phyloP scores from a whole-genome alignment of 2,329 filamentous ascomycete species.

The Diaporthe australafricana region DNA sequence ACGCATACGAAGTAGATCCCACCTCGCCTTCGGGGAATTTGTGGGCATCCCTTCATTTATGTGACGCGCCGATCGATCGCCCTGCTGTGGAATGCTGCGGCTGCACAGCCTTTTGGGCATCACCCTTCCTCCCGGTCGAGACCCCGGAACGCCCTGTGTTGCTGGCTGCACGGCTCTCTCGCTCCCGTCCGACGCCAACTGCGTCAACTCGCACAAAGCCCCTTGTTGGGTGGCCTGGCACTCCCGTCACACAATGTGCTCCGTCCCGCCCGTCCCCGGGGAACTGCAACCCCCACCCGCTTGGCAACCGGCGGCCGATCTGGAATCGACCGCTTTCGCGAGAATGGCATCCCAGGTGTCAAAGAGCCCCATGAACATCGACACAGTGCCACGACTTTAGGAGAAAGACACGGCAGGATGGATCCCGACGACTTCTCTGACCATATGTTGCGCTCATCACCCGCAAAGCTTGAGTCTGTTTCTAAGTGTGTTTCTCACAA shows the following conservation, averaged over 20 bases:
- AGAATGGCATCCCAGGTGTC: not conserved
- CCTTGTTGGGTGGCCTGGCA: constrained; percentile 2
- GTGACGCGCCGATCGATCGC: constrained; percentile 23
- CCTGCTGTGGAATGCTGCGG: not conserved
- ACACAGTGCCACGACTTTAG: not conserved
- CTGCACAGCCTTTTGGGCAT: not conserved
- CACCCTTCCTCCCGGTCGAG: not conserved
- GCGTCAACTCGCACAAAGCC: constrained; percentile 18
- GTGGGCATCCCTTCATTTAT: constrained; percentile 25
- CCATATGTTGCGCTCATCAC: not conserved
- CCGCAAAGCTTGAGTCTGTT: not conserved
- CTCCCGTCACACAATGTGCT: constrained; percentile 14
- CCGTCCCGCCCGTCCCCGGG: constrained; percentile 5
- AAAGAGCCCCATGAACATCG: not conserved
- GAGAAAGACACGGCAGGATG: not conserved
- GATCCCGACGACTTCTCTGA: not conserved
- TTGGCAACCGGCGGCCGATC: constrained; percentile 13
- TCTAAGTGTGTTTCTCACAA: not conserved
- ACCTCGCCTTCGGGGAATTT: constrained; percentile 9
- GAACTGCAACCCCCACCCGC: constrained; percentile 11
- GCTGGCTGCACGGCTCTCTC: constrained; percentile 4
- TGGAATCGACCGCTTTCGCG: constrained; percentile 1
- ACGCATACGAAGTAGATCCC: constrained; percentile 13
- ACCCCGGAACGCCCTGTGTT: constrained; percentile 6
- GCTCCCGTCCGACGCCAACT: constrained; percentile 22